These are phyloP conservation scores for Paraconiothyrium sp. DNA, from an alignment of 2,329 filamentous ascomycete genomes.

Conservation along the genomic window DNA sequence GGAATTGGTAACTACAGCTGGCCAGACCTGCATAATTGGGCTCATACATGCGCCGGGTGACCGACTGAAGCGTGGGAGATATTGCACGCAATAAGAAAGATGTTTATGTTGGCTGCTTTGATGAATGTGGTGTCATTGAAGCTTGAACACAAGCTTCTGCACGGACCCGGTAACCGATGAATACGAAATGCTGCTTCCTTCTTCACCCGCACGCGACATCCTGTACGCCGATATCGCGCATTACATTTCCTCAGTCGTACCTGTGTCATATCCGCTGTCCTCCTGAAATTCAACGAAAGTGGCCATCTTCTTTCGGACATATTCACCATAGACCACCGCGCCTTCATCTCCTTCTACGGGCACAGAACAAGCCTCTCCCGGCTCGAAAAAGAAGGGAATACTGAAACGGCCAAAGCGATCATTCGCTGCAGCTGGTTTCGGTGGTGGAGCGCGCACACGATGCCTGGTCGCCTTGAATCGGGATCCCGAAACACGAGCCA, in stretches of 20 bases:
- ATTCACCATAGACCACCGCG: conserved; percentile 53
- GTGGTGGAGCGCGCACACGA: conserved; percentile 47
- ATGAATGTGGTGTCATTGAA: background rate
- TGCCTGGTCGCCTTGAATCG: conserved; percentile 58
- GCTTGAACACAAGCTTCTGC: background rate
- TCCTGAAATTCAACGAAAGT: conserved; percentile 57
- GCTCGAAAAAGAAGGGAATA: conserved; percentile 61
- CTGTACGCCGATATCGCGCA: conserved; percentile 3
- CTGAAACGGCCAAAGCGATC: conserved; percentile 47
- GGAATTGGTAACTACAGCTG: background rate
- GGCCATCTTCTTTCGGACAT: conserved; percentile 56
- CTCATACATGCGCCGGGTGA: background rate
- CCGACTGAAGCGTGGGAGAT: background rate
- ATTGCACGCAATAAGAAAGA: background rate
- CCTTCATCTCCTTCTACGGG: conserved; percentile 46
- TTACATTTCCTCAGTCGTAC: conserved; percentile 21
- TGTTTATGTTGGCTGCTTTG: background rate
- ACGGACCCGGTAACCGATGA: background rate
- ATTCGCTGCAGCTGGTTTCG: conserved; percentile 33
- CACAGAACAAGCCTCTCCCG: conserved; percentile 54
- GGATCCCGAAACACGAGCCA: conserved; percentile 54
- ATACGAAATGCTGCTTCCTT: conserved; percentile 7
- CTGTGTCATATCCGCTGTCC: conserved; percentile 30
- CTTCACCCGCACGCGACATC: background rate
- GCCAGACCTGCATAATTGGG: background rate